These are phyloP conservation scores for Phytophthora idaei DNA, from an alignment of 352 stramenopile species.

Conservation along the genomic window DNA sequence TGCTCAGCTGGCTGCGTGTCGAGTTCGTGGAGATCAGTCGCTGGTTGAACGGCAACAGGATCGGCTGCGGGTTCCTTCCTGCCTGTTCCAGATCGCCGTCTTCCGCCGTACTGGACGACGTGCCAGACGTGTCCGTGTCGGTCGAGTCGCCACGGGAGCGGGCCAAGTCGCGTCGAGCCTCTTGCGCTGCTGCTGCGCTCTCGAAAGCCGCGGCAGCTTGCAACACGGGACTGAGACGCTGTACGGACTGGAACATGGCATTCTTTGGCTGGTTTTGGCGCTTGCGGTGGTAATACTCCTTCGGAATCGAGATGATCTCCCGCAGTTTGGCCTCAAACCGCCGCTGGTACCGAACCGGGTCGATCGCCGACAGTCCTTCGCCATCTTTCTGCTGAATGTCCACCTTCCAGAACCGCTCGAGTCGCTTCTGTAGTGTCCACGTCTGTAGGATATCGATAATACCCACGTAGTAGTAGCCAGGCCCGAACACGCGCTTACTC, in stretches of 20 bases:
- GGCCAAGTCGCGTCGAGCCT: constrained; percentile 23
- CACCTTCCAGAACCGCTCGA: constrained; percentile 88
- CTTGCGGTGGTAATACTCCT: constrained; percentile 48
- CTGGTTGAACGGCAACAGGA: constrained; percentile 62
- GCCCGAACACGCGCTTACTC: constrained; percentile 81
- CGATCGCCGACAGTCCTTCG: constrained; percentile 85
- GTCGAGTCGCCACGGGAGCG: constrained; percentile 40
- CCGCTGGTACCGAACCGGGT: constrained; percentile 72
- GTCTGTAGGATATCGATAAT: constrained; percentile 93
- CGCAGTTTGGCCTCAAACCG: constrained; percentile 86
- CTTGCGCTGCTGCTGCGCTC: constrained; percentile 23
- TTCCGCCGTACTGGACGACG: constrained; percentile 28
- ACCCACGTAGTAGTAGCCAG: constrained; percentile 89
- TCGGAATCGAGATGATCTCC: constrained; percentile 82
- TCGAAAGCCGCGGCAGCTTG: constrained; percentile 42
- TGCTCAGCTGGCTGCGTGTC: constrained; percentile 41
- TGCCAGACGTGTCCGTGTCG: constrained; percentile 31
- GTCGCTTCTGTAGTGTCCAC: constrained; percentile 82
- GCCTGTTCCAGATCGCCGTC: constrained; percentile 54
- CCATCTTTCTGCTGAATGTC: constrained; percentile 67
- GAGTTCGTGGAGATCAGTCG: constrained; percentile 38
- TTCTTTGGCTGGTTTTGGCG: constrained; percentile 22
- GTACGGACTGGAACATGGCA: constrained; percentile 36
- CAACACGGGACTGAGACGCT: constrained; percentile 43
- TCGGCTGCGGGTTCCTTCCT: constrained; percentile 58